Evolutionary conservation across 768 basidiomycete genomes (phyloP).

Genomic region (Tricholoma flavovirens): DNA sequence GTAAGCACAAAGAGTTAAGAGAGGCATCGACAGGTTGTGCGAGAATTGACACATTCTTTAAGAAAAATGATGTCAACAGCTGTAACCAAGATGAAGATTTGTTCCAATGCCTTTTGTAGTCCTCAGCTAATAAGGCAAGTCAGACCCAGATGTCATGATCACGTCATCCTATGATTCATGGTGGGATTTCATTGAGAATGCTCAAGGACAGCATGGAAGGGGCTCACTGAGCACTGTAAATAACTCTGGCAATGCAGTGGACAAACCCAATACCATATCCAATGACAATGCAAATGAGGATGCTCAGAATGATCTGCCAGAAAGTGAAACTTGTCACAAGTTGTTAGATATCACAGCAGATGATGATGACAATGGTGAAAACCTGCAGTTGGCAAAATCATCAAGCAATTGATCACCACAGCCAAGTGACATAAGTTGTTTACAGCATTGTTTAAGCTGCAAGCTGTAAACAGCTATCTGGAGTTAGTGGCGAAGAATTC

Average conservation of each 20-base stretch:
- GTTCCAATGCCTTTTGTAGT: background rate
- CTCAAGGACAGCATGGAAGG: too few species aligned
- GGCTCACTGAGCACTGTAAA: background rate
- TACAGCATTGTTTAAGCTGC: conserved; percentile 8
- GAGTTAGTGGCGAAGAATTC: conserved; percentile 2
- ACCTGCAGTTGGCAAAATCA: background rate
- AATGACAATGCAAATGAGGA: background rate
- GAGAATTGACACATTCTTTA: background rate
- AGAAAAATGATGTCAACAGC: background rate
- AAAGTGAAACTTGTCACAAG: background rate
- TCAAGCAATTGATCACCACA: conserved; percentile 2
- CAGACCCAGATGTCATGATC: background rate
- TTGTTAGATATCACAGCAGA: background rate
- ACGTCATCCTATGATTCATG: too few species aligned
- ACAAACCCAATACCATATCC: background rate
- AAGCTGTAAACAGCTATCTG: conserved; percentile 9
- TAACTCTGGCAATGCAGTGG: background rate
- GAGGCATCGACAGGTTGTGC: background rate
- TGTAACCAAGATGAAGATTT: background rate
- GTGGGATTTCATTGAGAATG: too few species aligned
- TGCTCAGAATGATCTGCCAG: background rate
- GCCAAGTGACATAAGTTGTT: conserved; percentile 8
- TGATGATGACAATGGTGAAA: background rate
- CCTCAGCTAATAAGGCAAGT: background rate
- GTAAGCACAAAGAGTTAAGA: background rate